A percentile compares a stretch with the other conserved stretches of the same genome.
phyloP scores from a whole-genome alignment of 331 rosid genomes.

The Cucumis variabilis region DNA sequence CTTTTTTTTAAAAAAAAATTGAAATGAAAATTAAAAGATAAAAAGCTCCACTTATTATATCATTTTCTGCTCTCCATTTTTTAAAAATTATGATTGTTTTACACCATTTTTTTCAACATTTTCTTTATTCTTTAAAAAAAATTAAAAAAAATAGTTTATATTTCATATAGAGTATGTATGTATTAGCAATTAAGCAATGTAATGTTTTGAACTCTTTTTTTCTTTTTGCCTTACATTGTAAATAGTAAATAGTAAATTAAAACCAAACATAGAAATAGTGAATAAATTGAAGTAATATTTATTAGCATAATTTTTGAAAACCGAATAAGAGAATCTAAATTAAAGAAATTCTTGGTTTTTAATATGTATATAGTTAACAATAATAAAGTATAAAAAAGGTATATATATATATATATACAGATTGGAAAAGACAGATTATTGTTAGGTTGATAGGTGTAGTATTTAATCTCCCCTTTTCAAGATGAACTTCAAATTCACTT shows the following conservation, averaged over 20 bases:
- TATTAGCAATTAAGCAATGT: too few relatives aligned
- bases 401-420: background rate
- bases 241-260: too few relatives aligned
- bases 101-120: background rate
- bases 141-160: too few relatives aligned
- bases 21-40: background rate
- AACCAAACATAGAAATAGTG: too few relatives aligned
- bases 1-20: too few relatives aligned
- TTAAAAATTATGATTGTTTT: background rate
- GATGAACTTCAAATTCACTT: slow-evolving; percentile 3
- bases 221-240: too few relatives aligned
- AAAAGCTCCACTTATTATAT: background rate
- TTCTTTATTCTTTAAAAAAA: too few relatives aligned
- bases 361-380: background rate
- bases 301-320: too few relatives aligned
- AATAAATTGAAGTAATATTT: too few relatives aligned
- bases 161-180: too few relatives aligned
- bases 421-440: background rate
- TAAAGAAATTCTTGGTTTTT: background rate
- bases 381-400: background rate
- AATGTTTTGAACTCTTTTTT: too few relatives aligned
- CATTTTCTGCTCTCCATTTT: too few relatives aligned
- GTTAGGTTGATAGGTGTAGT: background rate
- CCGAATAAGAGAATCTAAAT: background rate
- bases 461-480: background rate